Evolutionary conservation across 2,329 filamentous ascomycete species (phyloP).

Genomic region (Sclerotinia subarctica): DNA sequence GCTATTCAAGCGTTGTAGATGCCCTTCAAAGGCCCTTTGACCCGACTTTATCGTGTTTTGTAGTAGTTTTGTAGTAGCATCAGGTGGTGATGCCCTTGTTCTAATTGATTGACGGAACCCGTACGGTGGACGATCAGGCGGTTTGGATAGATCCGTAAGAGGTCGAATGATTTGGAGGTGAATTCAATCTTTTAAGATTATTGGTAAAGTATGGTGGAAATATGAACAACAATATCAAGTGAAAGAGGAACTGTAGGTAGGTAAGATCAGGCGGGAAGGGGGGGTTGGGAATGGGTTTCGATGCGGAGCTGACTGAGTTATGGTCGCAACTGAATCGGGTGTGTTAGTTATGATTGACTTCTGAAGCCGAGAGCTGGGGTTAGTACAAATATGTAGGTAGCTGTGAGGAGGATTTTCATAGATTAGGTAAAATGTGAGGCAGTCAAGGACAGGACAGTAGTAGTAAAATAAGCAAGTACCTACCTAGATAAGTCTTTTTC

Average conservation of each 20-base stretch:
- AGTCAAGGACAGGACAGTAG: too few relatives aligned
- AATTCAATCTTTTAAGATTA: neutral
- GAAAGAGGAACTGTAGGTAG: neutral
- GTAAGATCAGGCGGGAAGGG: too few relatives aligned
- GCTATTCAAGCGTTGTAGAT: neutral
- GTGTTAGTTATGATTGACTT: neutral
- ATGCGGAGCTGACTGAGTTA: conserved; percentile 11
- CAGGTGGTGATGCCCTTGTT: neutral
- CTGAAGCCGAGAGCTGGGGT: neutral
- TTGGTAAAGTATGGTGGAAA: neutral
- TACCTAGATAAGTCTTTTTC: too few relatives aligned
- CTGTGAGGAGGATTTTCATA: neutral
- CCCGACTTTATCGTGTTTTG: neutral
- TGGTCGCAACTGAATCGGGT: conserved; percentile 10
- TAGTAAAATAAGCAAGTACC: too few relatives aligned
- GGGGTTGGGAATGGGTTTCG: neutral
- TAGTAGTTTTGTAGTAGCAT: neutral
- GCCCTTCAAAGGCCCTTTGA: neutral
- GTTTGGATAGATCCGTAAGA: neutral
- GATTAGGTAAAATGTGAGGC: neutral
- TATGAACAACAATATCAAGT: neutral
- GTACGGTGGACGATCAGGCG: neutral
- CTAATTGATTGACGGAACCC: neutral
- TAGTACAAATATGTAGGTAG: conserved; percentile 1
- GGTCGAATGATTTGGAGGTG: neutral